Conservation (phyloP, 306 rosid genomes). For the Fagus sylvatica region DNA sequence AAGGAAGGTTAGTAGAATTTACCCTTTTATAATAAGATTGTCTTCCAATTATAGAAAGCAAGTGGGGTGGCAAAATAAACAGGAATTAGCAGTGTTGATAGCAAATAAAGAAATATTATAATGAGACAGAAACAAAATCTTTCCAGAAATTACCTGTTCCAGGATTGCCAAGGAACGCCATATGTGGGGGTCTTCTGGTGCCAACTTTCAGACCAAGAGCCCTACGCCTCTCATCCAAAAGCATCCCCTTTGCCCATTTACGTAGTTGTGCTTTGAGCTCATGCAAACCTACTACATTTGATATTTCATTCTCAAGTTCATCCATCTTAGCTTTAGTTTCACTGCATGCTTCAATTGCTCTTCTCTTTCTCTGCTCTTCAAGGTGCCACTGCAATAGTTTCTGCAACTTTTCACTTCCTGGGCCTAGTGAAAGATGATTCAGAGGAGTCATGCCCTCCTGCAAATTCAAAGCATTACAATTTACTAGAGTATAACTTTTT, state of each 20-base stretch:
- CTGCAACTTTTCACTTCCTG: conserved; percentile 67
- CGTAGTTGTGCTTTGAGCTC: conserved; percentile 80
- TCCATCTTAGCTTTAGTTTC: conserved; percentile 92
- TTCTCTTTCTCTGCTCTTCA: conserved; percentile 77
- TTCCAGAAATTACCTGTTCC: conserved; percentile 71
- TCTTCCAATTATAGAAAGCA: background rate
- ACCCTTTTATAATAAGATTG: background rate
- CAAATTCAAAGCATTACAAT: conserved; percentile 34
- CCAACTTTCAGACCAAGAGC: conserved; percentile 92
- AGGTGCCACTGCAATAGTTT: conserved; percentile 58
- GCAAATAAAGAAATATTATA: background rate
- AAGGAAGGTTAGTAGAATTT: no score
- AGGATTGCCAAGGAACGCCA: conserved; percentile 99
- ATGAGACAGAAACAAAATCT: conserved; percentile 13
- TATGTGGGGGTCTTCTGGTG: conserved; percentile 86
- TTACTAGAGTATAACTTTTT: conserved; percentile 2
- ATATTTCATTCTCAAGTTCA: conserved; percentile 75
- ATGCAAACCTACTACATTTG: conserved; percentile 81
- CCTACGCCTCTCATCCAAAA: conserved; percentile 97
- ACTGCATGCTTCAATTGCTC: conserved; percentile 83
- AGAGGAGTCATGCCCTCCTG: conserved; percentile 95
- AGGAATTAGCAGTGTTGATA: background rate
- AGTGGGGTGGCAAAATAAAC: background rate
- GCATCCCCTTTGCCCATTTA: conserved; percentile 99
- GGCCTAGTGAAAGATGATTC: conserved; percentile 79